Conservation (phyloP, 208 protist genomes). For the Crithidia bombi region DNA sequence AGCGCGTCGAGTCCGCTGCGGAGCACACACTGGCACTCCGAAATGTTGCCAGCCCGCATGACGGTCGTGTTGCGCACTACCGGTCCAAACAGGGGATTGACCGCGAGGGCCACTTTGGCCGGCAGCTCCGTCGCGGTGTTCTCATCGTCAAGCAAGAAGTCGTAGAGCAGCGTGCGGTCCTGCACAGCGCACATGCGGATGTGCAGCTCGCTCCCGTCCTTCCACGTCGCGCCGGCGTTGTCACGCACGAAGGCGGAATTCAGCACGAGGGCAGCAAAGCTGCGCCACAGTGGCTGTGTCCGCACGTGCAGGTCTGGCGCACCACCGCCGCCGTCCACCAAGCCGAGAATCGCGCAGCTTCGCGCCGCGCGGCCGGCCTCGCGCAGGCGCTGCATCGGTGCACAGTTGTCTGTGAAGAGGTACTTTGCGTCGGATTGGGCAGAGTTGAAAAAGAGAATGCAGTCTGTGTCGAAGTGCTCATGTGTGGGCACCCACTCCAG, state of each 20-base stretch:
- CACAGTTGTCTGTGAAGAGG: constrained; percentile 13
- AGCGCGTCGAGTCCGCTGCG: constrained; percentile 16
- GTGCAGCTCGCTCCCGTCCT: constrained; percentile 34
- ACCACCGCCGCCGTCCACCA: constrained; percentile 24
- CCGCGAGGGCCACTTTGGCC: constrained; percentile 18
- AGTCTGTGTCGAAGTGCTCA: constrained; percentile 37
- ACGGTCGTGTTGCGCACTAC: constrained; percentile 41
- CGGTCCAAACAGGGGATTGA: constrained; percentile 44
- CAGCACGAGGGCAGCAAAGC: constrained; percentile 20
- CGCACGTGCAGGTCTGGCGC: constrained; percentile 4
- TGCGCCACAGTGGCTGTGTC: constrained; percentile 37
- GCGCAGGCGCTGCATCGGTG: constrained; percentile 10
- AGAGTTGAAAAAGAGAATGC: constrained; percentile 23
- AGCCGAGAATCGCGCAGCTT: constrained; percentile 34
- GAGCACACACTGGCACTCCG: constrained; percentile 17
- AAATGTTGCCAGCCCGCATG: constrained; percentile 6
- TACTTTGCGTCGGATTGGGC: constrained; percentile 12
- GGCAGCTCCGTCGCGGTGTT: neutral
- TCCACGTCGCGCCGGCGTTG: constrained; percentile 15
- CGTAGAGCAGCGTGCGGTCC: constrained; percentile 26
- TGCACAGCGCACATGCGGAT: constrained; percentile 38
- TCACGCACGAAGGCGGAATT: constrained; percentile 24
- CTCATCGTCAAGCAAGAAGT: constrained; percentile 28
- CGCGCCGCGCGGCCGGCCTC: constrained; percentile 9
- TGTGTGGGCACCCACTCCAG: constrained; percentile 29